Evolutionary conservation across 495 filamentous ascomycete genomes (phyloP).

Genomic region (Penicillium mononematosum): DNA sequence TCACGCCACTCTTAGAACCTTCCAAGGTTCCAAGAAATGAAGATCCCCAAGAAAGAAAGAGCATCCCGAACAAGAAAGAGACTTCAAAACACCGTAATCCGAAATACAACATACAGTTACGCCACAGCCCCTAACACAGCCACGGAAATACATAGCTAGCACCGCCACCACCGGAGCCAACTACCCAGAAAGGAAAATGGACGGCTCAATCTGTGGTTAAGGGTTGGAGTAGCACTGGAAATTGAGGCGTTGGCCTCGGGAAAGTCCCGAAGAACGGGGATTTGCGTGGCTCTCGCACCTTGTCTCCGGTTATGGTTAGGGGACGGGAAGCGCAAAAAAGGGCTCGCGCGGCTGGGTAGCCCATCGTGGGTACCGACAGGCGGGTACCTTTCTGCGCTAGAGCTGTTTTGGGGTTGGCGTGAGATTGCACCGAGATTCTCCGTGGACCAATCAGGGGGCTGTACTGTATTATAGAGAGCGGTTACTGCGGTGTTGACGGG

Average conservation of each 20-base stretch:
- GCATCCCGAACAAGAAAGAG: not conserved
- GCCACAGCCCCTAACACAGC: not conserved
- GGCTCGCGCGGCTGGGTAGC: not conserved
- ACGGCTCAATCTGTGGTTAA: not conserved
- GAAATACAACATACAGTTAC: too few species aligned
- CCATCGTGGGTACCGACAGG: slow-evolving; percentile 21
- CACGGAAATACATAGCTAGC: not conserved
- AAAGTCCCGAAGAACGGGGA: slow-evolving; percentile 1
- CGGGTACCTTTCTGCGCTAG: slow-evolving; percentile 29
- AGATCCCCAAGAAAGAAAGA: not conserved
- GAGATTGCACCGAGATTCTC: slow-evolving; percentile 37
- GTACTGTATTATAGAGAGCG: not conserved
- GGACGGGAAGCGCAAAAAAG: not conserved
- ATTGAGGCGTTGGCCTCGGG: not conserved
- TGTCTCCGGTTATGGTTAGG: not conserved
- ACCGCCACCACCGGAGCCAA: not conserved
- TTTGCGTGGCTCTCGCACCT: not conserved
- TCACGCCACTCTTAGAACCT: not conserved
- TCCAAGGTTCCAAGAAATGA: not conserved
- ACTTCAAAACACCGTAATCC: not conserved
- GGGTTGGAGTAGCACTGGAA: not conserved
- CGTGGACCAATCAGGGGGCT: slow-evolving; percentile 32
- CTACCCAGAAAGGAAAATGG: not conserved
- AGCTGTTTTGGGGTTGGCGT: not conserved
- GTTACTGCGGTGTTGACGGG: not conserved